Base-by-base conservation (phyloP, 2,329 filamentous ascomycete species). In the Hypoxylon rubiginosum region DNA sequence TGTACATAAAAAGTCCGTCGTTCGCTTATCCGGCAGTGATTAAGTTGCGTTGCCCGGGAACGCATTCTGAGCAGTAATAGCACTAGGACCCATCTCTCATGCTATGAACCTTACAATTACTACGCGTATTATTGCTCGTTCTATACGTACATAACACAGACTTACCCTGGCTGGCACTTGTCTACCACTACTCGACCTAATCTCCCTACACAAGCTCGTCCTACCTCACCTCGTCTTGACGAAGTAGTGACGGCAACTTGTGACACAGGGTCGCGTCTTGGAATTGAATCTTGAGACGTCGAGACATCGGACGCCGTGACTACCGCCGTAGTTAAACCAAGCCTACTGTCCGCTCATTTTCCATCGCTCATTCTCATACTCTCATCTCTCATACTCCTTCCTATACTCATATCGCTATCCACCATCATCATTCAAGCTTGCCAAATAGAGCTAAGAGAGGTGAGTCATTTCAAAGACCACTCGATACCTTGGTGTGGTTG, bases 51-150 rank as follows among this genome's bases (percentile, higher is more conserved):
- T n/a, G 3, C 34, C 49, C 30, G 45, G 15, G 43, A 34, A 54
- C 50, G 61, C 57, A 50, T 59, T 58, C 49, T 57, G 52, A 56
- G 60, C 59, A 45, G 59, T 59, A 63, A 61, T 54, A 58, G 13
- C 50, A 52, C 55, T 46, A 50, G 53, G 30, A n/a, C 30, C 41
- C 13, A 53, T 36, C 55, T 39, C 45, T 53, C 26, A 17, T 55
- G 43, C 8, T 19, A 30, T 61, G 9, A 32, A 39, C 45, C 43
- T 48, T 48, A 15, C 43, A 21, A 10, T 10, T 48, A 5, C 21
- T 26, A 46, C n/a, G 26, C 7, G 13, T 26, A 26, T 30, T 28
- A 3, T 26, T 26, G n/a, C 46, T 17, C 6, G 8, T 49, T 30
- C 24, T 30, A 32, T 30, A 17, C 46, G 21, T 49, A 26, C 24